A percentile compares a stretch with the other conserved stretches of the same genome.
Evolutionary conservation across 371 early-diverging fungal species (phyloP).

Genomic region (Mucor velutinosus): DNA sequence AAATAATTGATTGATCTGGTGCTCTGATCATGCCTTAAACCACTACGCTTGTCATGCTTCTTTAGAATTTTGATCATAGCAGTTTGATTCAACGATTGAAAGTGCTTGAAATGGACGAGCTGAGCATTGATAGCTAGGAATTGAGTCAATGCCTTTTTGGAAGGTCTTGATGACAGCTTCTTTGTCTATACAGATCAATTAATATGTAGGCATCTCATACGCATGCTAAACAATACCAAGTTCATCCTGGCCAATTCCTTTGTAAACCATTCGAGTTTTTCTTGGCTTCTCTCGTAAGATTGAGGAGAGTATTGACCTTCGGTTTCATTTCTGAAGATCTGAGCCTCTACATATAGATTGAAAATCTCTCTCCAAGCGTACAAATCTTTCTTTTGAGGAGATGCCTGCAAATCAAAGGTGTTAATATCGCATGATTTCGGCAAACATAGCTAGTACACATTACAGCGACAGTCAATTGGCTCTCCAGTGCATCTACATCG

Average conservation of each 20-base stretch:
- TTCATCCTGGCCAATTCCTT: constrained; percentile 42
- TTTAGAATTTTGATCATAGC: constrained; percentile 78
- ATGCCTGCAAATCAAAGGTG: constrained; percentile 4
- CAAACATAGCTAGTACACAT: neutral
- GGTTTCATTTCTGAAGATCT: constrained; percentile 61
- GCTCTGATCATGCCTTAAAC: constrained; percentile 42
- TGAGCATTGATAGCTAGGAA: constrained; percentile 71
- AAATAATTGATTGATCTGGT: neutral
- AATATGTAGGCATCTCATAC: neutral
- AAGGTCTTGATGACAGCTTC: constrained; percentile 27
- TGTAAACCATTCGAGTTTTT: constrained; percentile 54
- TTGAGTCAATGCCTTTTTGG: constrained; percentile 49
- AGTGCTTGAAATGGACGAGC: constrained; percentile 64
- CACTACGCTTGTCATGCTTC: constrained; percentile 80
- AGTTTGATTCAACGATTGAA: constrained; percentile 69
- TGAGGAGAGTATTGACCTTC: constrained; percentile 29
- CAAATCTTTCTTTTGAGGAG: constrained; percentile 33
- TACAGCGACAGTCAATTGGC: constrained; percentile 46
- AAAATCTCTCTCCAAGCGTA: constrained; percentile 76
- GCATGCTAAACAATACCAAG: constrained; percentile 23
- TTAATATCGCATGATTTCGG: neutral
- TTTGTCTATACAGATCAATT: constrained; percentile 17
- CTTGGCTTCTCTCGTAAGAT: constrained; percentile 44
- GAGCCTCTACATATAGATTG: constrained; percentile 64
- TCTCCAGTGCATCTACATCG: constrained; percentile 43